Evolutionary conservation across 129 eudicot genomes (phyloP), one percentile per base, ranked within the genome.

Genomic region (Scalesia atractyloides): DNA sequence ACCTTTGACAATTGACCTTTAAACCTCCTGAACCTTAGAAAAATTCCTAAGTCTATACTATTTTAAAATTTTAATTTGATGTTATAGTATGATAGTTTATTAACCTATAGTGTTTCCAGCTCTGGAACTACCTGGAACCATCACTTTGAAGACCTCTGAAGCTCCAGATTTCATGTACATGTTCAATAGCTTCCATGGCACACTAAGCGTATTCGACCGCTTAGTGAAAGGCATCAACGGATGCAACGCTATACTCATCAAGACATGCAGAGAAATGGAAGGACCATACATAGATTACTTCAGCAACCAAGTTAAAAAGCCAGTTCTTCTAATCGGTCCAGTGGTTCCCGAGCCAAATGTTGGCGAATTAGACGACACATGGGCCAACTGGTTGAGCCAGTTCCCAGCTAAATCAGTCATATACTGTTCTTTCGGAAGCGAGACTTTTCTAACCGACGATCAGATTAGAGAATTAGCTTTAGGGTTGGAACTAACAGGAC

Each of bases 341-440:
- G 56, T 74, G 69, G 87, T 82, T 33, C 89, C 85, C 2, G 74
- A 59, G 49, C 82, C 86, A 6, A 51, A 57, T 14, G 15, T 80
- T 30, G 80, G 76, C 47, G 48, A 60, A 39, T 24, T 51, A 12
- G 92, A 87, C 4, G 58, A 16, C 3, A 76, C 15, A 63, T 79
- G 85, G 78, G 75, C 19, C 19, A 61, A 73, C 2, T 82, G 89
- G 92, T 33, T 87, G 36, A 49, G 9, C 52, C 63, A 70, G 3
- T 84, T 81, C 20, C 79, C 78, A 5, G 34, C 84, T 7, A 79
- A 73, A 22, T 84, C 92, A 0, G 78, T 84, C 9, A 74, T 87
- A 5, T 84, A 37, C 70, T 84, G 80, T 62, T 84, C 86, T 22
- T 87, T 84, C 10, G 87, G 92, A 0, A 87, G 89, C 47, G 89